Conservation (phyloP, 192 early-diverging fungal species). For the Coemansia sp. region DNA sequence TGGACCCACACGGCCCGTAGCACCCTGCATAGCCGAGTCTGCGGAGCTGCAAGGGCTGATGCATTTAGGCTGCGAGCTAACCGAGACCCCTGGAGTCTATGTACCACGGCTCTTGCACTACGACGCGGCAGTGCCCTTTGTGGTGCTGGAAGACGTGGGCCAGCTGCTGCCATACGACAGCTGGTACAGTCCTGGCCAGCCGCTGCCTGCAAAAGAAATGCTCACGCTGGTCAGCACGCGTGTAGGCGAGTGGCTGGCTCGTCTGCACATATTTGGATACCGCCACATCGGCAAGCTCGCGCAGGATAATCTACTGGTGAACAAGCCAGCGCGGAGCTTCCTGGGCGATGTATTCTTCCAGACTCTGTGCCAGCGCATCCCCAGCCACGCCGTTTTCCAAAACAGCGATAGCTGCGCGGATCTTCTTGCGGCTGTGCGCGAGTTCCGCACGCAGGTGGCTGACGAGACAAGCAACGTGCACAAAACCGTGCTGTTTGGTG, state of each 20-base stretch:
- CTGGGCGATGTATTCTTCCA: conserved; percentile 16
- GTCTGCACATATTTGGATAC: conserved; percentile 23
- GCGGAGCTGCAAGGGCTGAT: neutral
- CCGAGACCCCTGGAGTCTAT: neutral
- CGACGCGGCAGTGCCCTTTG: conserved; percentile 10
- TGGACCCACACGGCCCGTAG: neutral
- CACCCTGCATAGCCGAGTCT: neutral
- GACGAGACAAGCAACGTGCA: neutral
- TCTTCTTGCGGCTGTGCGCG: neutral
- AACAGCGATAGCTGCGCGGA: conserved; percentile 6
- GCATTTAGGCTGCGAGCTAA: neutral
- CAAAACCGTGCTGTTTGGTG: conserved; percentile 26
- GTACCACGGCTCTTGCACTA: conserved; percentile 22
- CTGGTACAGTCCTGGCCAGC: conserved; percentile 5
- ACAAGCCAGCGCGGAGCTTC: conserved; percentile 14
- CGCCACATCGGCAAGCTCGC: conserved; percentile 1
- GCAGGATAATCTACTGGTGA: conserved; percentile 8
- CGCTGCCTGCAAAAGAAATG: neutral
- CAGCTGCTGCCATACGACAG: conserved; percentile 8
- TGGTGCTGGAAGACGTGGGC: conserved; percentile 29
- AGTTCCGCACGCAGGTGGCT: neutral
- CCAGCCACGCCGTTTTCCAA: conserved; percentile 7
- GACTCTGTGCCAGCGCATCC: conserved; percentile 1
- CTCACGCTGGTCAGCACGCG: conserved; percentile 14
- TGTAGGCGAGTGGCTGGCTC: conserved; percentile 25